A percentile compares a stretch with the other conserved stretches of the same genome.
Conservation (phyloP, 805 yeast species). For the Candida montana region DNA sequence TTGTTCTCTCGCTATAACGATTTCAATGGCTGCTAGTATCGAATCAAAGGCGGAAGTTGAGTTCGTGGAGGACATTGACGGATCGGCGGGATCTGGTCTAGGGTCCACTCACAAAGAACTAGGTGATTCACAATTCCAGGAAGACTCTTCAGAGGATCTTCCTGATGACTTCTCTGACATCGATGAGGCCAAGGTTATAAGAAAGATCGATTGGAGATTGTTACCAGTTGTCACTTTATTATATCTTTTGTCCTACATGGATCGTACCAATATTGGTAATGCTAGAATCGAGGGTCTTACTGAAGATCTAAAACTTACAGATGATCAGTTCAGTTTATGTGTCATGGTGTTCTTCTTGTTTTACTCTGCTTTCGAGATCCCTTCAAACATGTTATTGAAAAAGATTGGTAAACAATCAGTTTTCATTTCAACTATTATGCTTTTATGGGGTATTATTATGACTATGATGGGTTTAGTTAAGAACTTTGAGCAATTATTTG, state of each 20-base stretch:
- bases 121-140: neutral
- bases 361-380: constrained; percentile 31
- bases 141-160: neutral
- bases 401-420: constrained; percentile 34
- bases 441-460: constrained; percentile 35
- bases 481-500: constrained; percentile 19
- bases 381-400: constrained; percentile 27
- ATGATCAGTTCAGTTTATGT: constrained; percentile 33
- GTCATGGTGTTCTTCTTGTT: constrained; percentile 42
- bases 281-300: constrained; percentile 47
- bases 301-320: constrained; percentile 30
- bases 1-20: too few species aligned
- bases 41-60: neutral
- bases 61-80: neutral
- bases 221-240: constrained; percentile 36
- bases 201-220: constrained; percentile 35
- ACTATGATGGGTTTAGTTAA: constrained; percentile 44
- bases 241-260: constrained; percentile 42
- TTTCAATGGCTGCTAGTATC: neutral
- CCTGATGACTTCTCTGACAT: constrained; percentile 11
- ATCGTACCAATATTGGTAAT: constrained; percentile 52
- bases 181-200: constrained; percentile 26
- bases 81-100: neutral
- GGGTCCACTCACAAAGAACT: neutral
- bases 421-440: constrained; percentile 42